Evolutionary conservation across 345 rosid species (phyloP).

Genomic region (Abelmoschus esculentus): DNA sequence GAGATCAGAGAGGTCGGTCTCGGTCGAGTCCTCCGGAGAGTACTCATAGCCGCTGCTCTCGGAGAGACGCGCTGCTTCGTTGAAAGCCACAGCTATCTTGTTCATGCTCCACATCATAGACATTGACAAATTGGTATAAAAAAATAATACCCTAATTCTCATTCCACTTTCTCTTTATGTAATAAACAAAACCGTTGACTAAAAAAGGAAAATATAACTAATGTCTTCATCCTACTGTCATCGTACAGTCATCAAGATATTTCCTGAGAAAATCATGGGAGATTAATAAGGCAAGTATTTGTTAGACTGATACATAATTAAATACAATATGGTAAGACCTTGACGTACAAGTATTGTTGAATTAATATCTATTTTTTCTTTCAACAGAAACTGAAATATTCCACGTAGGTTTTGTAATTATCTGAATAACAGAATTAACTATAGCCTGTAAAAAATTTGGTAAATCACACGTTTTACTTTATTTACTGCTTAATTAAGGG

Average conservation of each 20-base stretch:
- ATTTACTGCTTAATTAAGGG: too few relatives aligned
- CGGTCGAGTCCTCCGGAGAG: conserved; percentile 25
- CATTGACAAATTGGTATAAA: neutral
- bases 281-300: neutral
- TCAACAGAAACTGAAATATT: neutral
- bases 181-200: too few relatives aligned
- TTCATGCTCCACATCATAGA: conserved; percentile 19
- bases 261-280: neutral
- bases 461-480: too few relatives aligned
- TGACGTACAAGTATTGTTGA: neutral
- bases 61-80: conserved; percentile 25
- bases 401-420: neutral
- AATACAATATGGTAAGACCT: neutral
- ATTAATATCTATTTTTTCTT: neutral
- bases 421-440: neutral
- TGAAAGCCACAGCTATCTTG: conserved; percentile 7
- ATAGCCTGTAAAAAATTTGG: too few relatives aligned
- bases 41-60: conserved; percentile 73
- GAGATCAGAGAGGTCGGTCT: conserved; percentile 53
- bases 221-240: neutral
- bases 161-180: too few relatives aligned
- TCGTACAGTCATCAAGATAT: neutral
- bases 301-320: neutral
- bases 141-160: too few relatives aligned
- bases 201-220: neutral